Evolutionary conservation across 192 early-diverging fungal genomes (phyloP), one percentile per base, ranked within the genome.

Genomic region (Geranomyces michiganensis): DNA sequence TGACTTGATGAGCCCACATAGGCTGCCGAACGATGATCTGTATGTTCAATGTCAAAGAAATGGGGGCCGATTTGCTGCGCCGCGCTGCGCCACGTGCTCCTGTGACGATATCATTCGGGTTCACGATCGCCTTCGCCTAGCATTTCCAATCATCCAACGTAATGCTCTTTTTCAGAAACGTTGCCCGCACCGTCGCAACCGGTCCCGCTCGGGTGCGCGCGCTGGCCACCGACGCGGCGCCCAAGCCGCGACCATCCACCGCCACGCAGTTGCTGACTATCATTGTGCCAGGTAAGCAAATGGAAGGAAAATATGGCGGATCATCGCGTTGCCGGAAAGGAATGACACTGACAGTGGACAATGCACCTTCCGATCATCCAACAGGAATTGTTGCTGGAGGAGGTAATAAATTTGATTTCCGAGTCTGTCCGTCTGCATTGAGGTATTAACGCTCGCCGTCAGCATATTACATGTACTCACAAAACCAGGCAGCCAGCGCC

Each of bases 381-480:
- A 27, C 48, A 30, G 67, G 67, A 19, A 49, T 31, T 26, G 53
- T 68, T 43, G 67, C 49, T 56, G 67, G 67, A 58, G 67, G 67
- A 51, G 53, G 65, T 49, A n/a, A 17, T 14, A 51, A 31, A 13
- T 21, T 1, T 58, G 17, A 12, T 32, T 22, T 19, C 55, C 32
- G 58, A 26, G n/a, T n/a, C n/a, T n/a, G n/a, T n/a, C n/a, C n/a
- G n/a, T n/a, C n/a, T n/a, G n/a, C n/a, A n/a, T n/a, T n/a, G n/a
- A n/a, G n/a, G n/a, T n/a, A 41, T 24, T 68, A 17, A 27, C 24
- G 13, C 53, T 51, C 49, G 21, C 32, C 31, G 22, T 2, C 2
- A 45, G 70, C 48, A 0, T 72, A 72, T 61, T 72, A 72, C 27
- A 27, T 32, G 55, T 62, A 70, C 56, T 33, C 31, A 1, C 56